Conservation (phyloP, 805 yeast species). For the Schwanniomyces yamadae region DNA sequence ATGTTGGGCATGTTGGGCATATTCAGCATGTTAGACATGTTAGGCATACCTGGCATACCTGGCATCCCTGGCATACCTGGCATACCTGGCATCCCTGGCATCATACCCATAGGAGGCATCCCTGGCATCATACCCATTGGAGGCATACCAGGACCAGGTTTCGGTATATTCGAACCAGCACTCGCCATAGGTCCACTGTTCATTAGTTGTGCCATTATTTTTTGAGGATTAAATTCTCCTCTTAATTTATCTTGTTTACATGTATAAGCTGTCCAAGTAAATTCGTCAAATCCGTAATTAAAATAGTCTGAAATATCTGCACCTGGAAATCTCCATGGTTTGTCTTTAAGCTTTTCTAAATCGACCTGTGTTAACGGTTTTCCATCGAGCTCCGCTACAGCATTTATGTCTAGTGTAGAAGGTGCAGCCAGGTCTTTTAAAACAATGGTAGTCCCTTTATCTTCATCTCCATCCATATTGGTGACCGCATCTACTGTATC, state of each 20-base stretch:
- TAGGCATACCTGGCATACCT: constrained; percentile 14
- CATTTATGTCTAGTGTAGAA: constrained; percentile 61
- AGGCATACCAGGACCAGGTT: constrained; percentile 20
- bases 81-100: constrained; percentile 26
- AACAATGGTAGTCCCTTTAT: constrained; percentile 31
- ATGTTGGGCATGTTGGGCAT: constrained; percentile 27
- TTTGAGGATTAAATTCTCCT: constrained; percentile 79
- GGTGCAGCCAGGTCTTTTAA: constrained; percentile 29
- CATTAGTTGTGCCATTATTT: constrained; percentile 65
- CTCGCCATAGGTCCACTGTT: constrained; percentile 18
- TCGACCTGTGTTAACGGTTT: constrained; percentile 79
- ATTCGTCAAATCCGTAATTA: constrained; percentile 95
- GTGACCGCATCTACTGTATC: constrained; percentile 28
- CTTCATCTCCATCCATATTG: constrained; percentile 18
- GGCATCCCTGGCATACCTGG: constrained; percentile 18
- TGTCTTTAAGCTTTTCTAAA: constrained; percentile 79
- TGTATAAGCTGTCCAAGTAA: constrained; percentile 93
- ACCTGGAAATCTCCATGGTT: constrained; percentile 98
- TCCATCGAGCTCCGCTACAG: constrained; percentile 74
- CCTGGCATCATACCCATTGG: constrained; percentile 14
- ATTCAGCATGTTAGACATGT: constrained; percentile 19
- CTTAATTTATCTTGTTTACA: constrained; percentile 80
- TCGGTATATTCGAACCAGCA: constrained; percentile 10
- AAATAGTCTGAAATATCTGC: constrained; percentile 93
- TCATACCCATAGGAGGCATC: constrained; percentile 18